Base-by-base conservation (phyloP, 495 filamentous ascomycete genomes). In the Penicillium canariense region DNA sequence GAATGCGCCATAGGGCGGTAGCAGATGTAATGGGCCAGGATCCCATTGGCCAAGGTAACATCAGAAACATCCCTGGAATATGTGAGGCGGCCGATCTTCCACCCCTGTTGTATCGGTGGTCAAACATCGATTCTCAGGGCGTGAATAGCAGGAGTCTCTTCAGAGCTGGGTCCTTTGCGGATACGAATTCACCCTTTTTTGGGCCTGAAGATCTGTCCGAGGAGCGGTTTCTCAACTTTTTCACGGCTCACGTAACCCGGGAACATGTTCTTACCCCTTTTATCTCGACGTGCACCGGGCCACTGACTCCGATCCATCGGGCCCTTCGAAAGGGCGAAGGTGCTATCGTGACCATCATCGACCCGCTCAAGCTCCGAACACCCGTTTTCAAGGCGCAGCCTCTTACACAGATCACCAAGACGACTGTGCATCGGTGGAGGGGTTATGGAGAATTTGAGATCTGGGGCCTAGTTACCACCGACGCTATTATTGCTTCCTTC, bases 21-120 rank as follows among this genome's bases (percentile, higher is more conserved):
- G 0, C 10, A 1, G 10, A 22, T 23, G n/a, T 14, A 18, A 23
- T 12, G 1, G 23, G 10, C 15, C 3, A 17, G 2, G n/a, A 15
- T 1, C 8, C 20, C 6, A 23, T 23, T 46, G 6, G 18, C 7
- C 18, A 28, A 25, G 25, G 5, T 5, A 5, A 12, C 1, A 10
- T 15, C 2, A 9, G 9, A 2, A 4, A 22, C 17, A 10, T 50
- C 14, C 48, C 34, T 5, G 54, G 51, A 0, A 31, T 23, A 25
- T 50, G 52, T 11, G 10, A 30, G 14, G n/a, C 18, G 0, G 17
- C 43, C 1, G 42, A 63, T 20, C 12, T 66, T 0, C 72, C 72
- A 15, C 59, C 54, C 0, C 15, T 75, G 0, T 45, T 77, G 5
- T 77, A 65, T 22, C 55, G 74, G 12, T 77, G 71, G 67, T 69